A percentile compares a stretch with the other conserved stretches of the same genome.
Evolutionary conservation across 495 filamentous ascomycete species (phyloP).

Genomic region (Cryomyces antarcticus): DNA sequence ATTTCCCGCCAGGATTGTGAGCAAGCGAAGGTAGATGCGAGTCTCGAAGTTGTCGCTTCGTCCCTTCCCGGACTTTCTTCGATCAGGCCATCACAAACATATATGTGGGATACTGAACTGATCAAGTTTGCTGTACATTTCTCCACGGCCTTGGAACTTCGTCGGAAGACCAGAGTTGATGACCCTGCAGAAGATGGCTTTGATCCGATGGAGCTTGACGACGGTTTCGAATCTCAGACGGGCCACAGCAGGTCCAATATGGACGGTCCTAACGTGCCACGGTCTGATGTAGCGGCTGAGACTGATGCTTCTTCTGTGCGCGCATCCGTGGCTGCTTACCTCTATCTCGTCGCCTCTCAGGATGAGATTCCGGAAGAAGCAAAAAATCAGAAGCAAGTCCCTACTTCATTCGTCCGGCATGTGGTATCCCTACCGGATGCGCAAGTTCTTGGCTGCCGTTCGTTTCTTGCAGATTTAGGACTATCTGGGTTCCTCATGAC

Average conservation of each 20-base stretch:
- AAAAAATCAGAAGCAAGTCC: not conserved
- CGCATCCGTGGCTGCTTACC: slow-evolving; percentile 9
- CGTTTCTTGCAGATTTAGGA: slow-evolving; percentile 29
- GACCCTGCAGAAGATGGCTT: slow-evolving; percentile 11
- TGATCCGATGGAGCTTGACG: slow-evolving; percentile 65
- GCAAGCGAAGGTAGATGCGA: slow-evolving; percentile 16
- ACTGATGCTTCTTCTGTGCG: slow-evolving; percentile 29
- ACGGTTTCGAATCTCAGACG: slow-evolving; percentile 37
- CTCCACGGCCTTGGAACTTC: slow-evolving; percentile 22
- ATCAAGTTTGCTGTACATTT: not conserved
- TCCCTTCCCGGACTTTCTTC: slow-evolving; percentile 5
- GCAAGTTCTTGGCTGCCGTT: slow-evolving; percentile 37
- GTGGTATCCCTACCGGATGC: slow-evolving; percentile 34
- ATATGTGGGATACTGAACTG: not conserved
- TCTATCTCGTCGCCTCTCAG: slow-evolving; percentile 5
- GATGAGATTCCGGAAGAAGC: not conserved
- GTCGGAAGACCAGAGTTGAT: slow-evolving; percentile 13
- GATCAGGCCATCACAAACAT: not conserved
- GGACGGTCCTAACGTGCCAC: slow-evolving; percentile 19
- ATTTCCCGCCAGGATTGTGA: slow-evolving; percentile 9
- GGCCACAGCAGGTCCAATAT: slow-evolving; percentile 23
- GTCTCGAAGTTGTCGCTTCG: slow-evolving; percentile 7
- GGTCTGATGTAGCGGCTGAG: slow-evolving; percentile 26
- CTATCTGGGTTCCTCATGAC: slow-evolving; percentile 23
- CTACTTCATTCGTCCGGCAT: slow-evolving; percentile 30